Evolutionary conservation across 257 asterid species (phyloP), one percentile per base, ranked within the genome.

Genomic region (Coffea canephora): DNA sequence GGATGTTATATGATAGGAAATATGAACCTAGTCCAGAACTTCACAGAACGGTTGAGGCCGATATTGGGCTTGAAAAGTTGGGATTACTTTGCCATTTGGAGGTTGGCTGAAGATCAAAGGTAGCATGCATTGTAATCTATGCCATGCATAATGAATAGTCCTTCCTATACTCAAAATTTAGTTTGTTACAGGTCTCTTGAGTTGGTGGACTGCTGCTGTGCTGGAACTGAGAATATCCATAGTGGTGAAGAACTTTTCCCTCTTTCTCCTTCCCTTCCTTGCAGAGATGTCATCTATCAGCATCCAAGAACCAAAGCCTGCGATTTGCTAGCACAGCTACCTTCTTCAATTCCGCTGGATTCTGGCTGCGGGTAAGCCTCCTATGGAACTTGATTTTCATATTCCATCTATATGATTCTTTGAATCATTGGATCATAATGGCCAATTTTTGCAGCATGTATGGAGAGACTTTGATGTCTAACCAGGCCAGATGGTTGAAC

Each of bases 151-250:
- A 31, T 66, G 31, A 19, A 57, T 5, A 54, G 69, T 2, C 41
- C 0, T 50, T 52, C 27, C 7, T 3, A 1, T 13, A 6, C 16
- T 10, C 43, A 12, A 57, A 31, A 75, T 79, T 75, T 23, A 46
- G 27, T 55, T 39, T 61, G 25, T 57, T 79, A 36, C 79, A 93
- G 97, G 89, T 87, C 88, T 69, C 89, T 94, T 74, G 97, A 94
- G 89, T 89, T 92, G 96, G 82, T 85, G 86, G 91, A 86, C 70
- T 94, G 98, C 74, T 91, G 95, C 75, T 94, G 97, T 83, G 98
- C 85, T 71, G 98, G 97, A 79, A 80, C 85, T 69, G 91, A 86
- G 81, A 81, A 79, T 48, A 70, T 46, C 0, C 80, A 82, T 74
- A 84, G 74, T 68, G 93, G 86, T 2, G 90, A 85, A 59, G 82